phyloP scores from a whole-genome alignment of 2,329 filamentous ascomycete genomes.

The Parascedosporium putredinis region DNA sequence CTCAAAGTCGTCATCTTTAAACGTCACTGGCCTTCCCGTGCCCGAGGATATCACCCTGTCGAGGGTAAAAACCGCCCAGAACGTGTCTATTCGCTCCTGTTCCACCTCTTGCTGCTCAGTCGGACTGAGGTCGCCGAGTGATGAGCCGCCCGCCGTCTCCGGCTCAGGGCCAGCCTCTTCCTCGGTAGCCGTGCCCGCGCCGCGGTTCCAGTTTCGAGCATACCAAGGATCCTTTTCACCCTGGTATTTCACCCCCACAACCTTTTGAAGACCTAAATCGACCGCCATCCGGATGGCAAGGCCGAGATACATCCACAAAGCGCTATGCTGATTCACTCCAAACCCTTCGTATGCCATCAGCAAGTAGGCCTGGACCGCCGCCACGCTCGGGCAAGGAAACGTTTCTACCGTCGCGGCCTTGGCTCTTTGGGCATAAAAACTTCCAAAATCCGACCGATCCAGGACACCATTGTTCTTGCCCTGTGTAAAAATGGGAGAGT shows the following conservation, averaged over 20 bases:
- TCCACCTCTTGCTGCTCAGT: constrained; percentile 57
- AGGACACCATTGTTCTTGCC: constrained; percentile 36
- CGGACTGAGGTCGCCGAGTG: constrained; percentile 21
- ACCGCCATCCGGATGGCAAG: constrained; percentile 76
- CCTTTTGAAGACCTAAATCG: constrained; percentile 71
- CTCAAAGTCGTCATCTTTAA: constrained; percentile 78
- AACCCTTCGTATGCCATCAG: constrained; percentile 85
- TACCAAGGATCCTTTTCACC: constrained; percentile 42
- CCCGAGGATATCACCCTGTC: constrained; percentile 82
- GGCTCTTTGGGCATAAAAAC: constrained; percentile 69
- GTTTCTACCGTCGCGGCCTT: constrained; percentile 76
- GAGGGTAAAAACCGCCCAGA: constrained; percentile 83
- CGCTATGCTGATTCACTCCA: constrained; percentile 78
- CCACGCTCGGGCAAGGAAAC: constrained; percentile 72
- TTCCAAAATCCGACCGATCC: constrained; percentile 64
- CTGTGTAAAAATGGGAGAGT: constrained; percentile 41
- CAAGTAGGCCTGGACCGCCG: constrained; percentile 73
- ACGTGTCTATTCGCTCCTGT: constrained; percentile 74
- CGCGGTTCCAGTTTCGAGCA: constrained; percentile 32
- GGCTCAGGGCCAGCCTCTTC: constrained; percentile 32
- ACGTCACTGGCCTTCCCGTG: constrained; percentile 72
- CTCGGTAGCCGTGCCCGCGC: constrained; percentile 15
- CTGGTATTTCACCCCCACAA: constrained; percentile 59
- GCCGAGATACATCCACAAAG: constrained; percentile 87
- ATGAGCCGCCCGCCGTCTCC: constrained; percentile 22